Evolutionary conservation across 345 rosid genomes (phyloP).

Genomic region (Hibiscus mutabilis): DNA sequence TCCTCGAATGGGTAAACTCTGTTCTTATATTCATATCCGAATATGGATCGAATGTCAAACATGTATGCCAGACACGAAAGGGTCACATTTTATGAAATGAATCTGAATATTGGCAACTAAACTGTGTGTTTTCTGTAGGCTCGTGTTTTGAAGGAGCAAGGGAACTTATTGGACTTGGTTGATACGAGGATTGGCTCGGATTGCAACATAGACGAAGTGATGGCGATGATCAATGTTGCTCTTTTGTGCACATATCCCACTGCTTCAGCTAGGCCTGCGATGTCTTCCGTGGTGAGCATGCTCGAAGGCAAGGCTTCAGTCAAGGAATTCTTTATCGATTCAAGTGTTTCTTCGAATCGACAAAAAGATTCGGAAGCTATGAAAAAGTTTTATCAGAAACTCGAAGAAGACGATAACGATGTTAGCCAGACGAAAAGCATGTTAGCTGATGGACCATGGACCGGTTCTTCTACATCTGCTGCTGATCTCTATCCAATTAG

Average conservation of each 20-base stretch:
- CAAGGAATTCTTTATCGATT: neutral
- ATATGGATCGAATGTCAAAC: too few species aligned
- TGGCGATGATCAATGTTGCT: neutral
- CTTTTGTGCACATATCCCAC: neutral
- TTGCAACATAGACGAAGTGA: neutral
- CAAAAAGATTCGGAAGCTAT: neutral
- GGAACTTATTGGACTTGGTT: neutral
- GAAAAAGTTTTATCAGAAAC: slow-evolving; percentile 16
- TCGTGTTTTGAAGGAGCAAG: neutral
- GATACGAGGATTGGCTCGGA: neutral
- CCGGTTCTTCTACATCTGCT: neutral
- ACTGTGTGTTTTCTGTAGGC: neutral
- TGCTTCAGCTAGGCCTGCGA: neutral
- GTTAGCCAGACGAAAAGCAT: neutral
- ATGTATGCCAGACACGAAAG: too few species aligned
- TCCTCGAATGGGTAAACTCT: slow-evolving; percentile 43
- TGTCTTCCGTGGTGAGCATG: slow-evolving; percentile 3
- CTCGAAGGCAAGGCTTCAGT: neutral
- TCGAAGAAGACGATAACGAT: neutral
- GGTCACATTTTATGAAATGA: neutral
- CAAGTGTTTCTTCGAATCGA: neutral
- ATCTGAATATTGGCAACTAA: neutral
- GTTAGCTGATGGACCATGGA: neutral
- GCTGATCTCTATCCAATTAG: neutral
- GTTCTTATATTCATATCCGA: too few species aligned